Evolutionary conservation across 2,329 filamentous ascomycete genomes (phyloP).

Genomic region (Colletotrichum tabaci): DNA sequence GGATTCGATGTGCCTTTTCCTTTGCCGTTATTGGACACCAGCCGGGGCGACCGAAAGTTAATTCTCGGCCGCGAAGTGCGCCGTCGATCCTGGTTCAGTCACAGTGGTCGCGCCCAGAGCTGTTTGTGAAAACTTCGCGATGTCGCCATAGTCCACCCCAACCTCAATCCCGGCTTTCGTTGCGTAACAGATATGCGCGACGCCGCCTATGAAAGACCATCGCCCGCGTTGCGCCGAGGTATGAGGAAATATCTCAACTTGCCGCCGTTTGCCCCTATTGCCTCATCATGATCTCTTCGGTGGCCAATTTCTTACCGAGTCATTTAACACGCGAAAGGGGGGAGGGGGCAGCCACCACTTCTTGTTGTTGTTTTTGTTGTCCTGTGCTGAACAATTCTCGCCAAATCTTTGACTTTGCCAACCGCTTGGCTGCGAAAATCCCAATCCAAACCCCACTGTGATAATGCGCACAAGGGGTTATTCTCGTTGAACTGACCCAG

Average conservation of each 20-base stretch:
- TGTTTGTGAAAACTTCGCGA: conserved; percentile 6
- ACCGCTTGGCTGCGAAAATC: background rate
- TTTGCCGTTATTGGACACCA: background rate
- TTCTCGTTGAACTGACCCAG: too few species aligned
- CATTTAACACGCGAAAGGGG: background rate
- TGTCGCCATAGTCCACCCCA: conserved; percentile 18
- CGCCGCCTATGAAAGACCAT: background rate
- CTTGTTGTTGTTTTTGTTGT: background rate
- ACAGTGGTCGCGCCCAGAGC: background rate
- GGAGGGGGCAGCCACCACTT: background rate
- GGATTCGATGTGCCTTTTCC: background rate
- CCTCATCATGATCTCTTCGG: background rate
- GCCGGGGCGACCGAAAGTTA: conserved; percentile 10
- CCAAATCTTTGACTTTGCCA: conserved; percentile 5
- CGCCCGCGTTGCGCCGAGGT: background rate
- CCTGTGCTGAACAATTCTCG: conserved; percentile 1
- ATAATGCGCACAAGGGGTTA: background rate
- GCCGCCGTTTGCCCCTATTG: background rate
- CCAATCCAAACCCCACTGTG: background rate
- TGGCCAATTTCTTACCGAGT: background rate
- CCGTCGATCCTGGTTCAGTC: background rate
- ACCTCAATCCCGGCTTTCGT: background rate
- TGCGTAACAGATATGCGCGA: conserved; percentile 11
- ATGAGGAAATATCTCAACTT: background rate
- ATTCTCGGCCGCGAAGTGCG: background rate